These are phyloP conservation scores for Stylonectria norvegica DNA, from an alignment of 2,329 filamentous ascomycete species.

Conservation along the genomic window DNA sequence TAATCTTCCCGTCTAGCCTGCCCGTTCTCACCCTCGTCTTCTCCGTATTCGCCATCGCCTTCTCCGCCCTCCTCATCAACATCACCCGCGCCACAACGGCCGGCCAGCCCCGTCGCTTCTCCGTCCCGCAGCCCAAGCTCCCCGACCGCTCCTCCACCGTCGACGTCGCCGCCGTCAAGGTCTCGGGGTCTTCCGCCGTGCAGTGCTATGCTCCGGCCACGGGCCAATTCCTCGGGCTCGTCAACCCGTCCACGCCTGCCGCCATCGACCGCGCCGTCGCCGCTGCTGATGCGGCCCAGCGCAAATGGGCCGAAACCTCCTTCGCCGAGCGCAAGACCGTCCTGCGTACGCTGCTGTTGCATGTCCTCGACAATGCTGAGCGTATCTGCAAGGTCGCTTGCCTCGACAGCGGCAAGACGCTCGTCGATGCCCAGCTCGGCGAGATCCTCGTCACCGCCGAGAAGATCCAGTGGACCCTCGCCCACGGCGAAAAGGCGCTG, in stretches of 20 bases:
- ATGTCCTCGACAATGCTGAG: slow-evolving; percentile 85
- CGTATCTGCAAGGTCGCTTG: slow-evolving; percentile 81
- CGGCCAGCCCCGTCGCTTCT: slow-evolving; percentile 52
- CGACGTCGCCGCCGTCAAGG: slow-evolving; percentile 59
- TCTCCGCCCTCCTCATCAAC: slow-evolving; percentile 31
- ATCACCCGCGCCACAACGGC: slow-evolving; percentile 28
- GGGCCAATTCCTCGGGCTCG: slow-evolving; percentile 73
- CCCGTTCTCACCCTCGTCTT: slow-evolving; percentile 27
- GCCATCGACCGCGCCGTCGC: slow-evolving; percentile 77
- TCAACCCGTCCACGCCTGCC: slow-evolving; percentile 72
- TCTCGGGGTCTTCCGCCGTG: slow-evolving; percentile 63
- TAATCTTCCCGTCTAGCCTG: slow-evolving; percentile 18
- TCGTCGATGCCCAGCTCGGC: slow-evolving; percentile 88
- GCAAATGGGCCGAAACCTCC: slow-evolving; percentile 71
- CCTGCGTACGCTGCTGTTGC: slow-evolving; percentile 74
- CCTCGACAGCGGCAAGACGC: slow-evolving; percentile 92
- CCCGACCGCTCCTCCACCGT: slow-evolving; percentile 57
- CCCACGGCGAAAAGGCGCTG: slow-evolving; percentile 82
- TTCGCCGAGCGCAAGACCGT: slow-evolving; percentile 77
- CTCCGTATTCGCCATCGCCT: slow-evolving; percentile 28
- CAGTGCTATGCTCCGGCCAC: slow-evolving; percentile 90
- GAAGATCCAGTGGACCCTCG: slow-evolving; percentile 91
- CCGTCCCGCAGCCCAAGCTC: slow-evolving; percentile 59
- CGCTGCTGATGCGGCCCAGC: slow-evolving; percentile 71
- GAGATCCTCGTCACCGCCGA: slow-evolving; percentile 93